Evolutionary conservation across 2,329 filamentous ascomycete genomes (phyloP).

Genomic region (Ustulina deusta): DNA sequence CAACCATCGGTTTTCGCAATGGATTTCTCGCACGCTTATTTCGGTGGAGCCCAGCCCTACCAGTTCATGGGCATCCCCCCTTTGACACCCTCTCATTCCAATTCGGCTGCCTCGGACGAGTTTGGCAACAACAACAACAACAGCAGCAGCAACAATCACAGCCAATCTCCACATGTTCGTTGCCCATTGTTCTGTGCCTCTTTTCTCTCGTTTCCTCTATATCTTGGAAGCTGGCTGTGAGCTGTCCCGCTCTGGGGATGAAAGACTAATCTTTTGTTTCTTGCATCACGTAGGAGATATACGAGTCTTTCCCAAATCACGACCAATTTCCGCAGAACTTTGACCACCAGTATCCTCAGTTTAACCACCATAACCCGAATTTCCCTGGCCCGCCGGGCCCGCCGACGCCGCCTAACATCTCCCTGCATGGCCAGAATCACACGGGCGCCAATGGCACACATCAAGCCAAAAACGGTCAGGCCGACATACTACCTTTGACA

Average conservation of each 20-base stretch:
- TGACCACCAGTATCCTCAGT: conserved; percentile 60
- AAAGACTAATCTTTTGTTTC: conserved; percentile 40
- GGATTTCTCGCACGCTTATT: conserved; percentile 68
- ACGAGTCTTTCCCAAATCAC: conserved; percentile 60
- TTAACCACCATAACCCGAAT: conserved; percentile 54
- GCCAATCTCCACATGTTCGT: conserved; percentile 68
- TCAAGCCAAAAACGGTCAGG: conserved; percentile 42
- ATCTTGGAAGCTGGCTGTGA: neutral
- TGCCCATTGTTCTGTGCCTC: conserved; percentile 2
- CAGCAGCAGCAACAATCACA: conserved; percentile 48
- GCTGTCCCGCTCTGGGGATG: neutral
- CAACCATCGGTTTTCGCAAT: conserved; percentile 51
- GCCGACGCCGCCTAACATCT: conserved; percentile 64
- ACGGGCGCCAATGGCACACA: conserved; percentile 35
- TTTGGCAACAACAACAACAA: conserved; percentile 54
- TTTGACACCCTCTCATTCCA: conserved; percentile 67
- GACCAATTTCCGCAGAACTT: conserved; percentile 62
- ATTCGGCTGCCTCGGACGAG: conserved; percentile 66
- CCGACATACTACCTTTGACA: conserved; percentile 52
- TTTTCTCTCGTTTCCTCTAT: conserved; percentile 7
- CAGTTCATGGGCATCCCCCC: conserved; percentile 67
- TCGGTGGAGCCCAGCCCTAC: conserved; percentile 62
- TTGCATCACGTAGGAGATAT: conserved; percentile 59
- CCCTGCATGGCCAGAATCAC: conserved; percentile 47
- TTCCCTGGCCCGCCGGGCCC: conserved; percentile 64